Evolutionary conservation across 345 rosid genomes (phyloP).

Genomic region (Mallotus nudiflorus): DNA sequence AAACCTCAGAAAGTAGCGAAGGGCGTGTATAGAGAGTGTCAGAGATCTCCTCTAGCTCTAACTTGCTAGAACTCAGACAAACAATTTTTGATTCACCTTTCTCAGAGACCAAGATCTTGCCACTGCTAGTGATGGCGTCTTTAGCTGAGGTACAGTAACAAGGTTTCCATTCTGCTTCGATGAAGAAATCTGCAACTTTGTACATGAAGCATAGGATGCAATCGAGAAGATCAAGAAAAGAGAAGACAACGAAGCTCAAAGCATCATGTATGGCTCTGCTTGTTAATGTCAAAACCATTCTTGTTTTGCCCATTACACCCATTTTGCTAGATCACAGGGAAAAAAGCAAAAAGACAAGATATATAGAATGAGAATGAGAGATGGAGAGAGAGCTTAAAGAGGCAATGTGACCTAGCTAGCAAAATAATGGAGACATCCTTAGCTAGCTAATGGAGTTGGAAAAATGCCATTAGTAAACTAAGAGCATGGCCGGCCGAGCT

Average conservation of each 20-base stretch:
- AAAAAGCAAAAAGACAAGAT: too few relatives aligned
- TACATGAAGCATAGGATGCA: slow-evolving; percentile 57
- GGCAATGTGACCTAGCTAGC: background rate
- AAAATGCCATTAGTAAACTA: background rate
- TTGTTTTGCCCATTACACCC: slow-evolving; percentile 23
- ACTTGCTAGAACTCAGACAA: slow-evolving; percentile 62
- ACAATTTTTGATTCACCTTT: slow-evolving; percentile 77
- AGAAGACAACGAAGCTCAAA: slow-evolving; percentile 75
- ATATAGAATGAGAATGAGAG: background rate
- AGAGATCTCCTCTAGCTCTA: slow-evolving; percentile 82
- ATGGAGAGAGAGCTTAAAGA: background rate
- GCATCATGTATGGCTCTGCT: slow-evolving; percentile 28
- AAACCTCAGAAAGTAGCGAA: slow-evolving; percentile 46
- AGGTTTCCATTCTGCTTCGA: slow-evolving; percentile 87
- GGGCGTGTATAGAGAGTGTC: slow-evolving; percentile 84
- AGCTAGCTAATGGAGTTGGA: background rate
- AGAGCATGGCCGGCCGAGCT: too few relatives aligned
- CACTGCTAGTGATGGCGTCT: slow-evolving; percentile 57
- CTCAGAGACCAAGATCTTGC: slow-evolving; percentile 77
- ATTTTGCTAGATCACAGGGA: background rate
- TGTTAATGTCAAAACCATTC: slow-evolving; percentile 14
- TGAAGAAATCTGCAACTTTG: slow-evolving; percentile 69
- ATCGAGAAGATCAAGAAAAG: slow-evolving; percentile 76
- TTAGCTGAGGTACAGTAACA: slow-evolving; percentile 73
- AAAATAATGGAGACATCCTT: too few relatives aligned